Evolutionary conservation across 2,329 filamentous ascomycete species (phyloP), one percentile per base, ranked within the genome.

Genomic region (Emmonsiellopsis sp.): DNA sequence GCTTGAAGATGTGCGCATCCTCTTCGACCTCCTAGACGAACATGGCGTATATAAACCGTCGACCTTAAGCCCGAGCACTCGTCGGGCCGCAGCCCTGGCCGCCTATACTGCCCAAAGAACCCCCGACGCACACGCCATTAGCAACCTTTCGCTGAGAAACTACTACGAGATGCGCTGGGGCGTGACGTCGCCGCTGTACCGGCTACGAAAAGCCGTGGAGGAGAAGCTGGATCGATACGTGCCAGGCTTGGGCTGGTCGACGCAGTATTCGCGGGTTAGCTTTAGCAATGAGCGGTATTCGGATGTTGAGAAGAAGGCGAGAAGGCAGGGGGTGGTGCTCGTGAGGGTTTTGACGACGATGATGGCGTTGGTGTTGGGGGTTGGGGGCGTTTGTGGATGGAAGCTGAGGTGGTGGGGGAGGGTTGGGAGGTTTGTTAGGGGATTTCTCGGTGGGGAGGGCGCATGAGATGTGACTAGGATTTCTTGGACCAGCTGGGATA

Each of bases 221-320:
- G 93, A 98, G 73, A 81, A 79, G 36, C 74, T 97, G 51, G 88
- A 86, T 51, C 79, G 86, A 11, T 84, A 86, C 61, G 64, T 94
- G 2, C 93, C 93, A 0, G 73, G 78, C 31, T 71, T 91, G 10
- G 93, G 92, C 0, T 96, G 92, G 84, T 83, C 86, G 65, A 98
- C 93, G 2, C 89, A 95, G 71, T 98, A 98, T 66, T 84, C 87
- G 0, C 80, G 92, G 17, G 85, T 98, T 7, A 95, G 90, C 60
- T 98, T 98, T 67, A 88, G 88, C 55, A 96, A 95, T 63, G 86
- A 95, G 71, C 76, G 87, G 17, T 98, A 98, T 69, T 88, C 87
- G 0, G 85, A 94, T 56, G 87, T 97, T 3, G 79, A 89, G 36
- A 75, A 73, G 40, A 81, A 79, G 59, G 88, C 86, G 53, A 79